Evolutionary conservation across 805 yeast species (phyloP), one percentile per base, ranked within the genome.

Genomic region (Tetrapisispora arboricola): DNA sequence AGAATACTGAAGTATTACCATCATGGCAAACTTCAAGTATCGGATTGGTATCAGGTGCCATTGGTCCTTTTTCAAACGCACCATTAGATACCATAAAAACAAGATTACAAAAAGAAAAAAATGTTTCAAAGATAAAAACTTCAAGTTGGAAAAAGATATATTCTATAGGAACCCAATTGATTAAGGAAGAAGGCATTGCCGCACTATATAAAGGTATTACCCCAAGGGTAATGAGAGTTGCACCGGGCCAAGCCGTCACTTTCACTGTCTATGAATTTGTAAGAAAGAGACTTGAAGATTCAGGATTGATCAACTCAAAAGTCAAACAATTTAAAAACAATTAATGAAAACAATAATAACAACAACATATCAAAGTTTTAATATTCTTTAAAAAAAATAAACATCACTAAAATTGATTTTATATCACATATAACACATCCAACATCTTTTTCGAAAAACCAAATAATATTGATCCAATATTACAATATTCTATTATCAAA

Each of bases 191-290:
- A 66, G 98, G 98, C 51, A 68, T 78, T 50, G 71, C 74, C 41
- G 94, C 95, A 32, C 74, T 90, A 61, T 90, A 90, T 71, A 85
- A 90, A 61, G 98, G 98, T 68, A 90, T 90, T 60, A 87, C 96
- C 19, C 98, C 98, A 53, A 81, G 98, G 70, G 90, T 90, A 53
- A 88, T 90, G 94, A 82, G 98, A 68, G 98, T 90, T 39, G 98
- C 98, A 11, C 96, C 98, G 19, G 98, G 98, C 47, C 98, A 90
- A 68, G 96, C 97, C 42, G 97, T 90, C 43, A 92, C 96, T 15
- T 90, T 90, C 68, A 92, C 97, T 7, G 95, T 92, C 33, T 90
- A 90, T 65, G 98, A 90, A 68, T 81, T 72, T 58, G 83, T 86
- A 60, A 82, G 87, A 64, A 75, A 71, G 18, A 67, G 71, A 38